These are phyloP conservation scores for Boechera stricta DNA, from an alignment of 345 rosid genomes.

Conservation along the genomic window DNA sequence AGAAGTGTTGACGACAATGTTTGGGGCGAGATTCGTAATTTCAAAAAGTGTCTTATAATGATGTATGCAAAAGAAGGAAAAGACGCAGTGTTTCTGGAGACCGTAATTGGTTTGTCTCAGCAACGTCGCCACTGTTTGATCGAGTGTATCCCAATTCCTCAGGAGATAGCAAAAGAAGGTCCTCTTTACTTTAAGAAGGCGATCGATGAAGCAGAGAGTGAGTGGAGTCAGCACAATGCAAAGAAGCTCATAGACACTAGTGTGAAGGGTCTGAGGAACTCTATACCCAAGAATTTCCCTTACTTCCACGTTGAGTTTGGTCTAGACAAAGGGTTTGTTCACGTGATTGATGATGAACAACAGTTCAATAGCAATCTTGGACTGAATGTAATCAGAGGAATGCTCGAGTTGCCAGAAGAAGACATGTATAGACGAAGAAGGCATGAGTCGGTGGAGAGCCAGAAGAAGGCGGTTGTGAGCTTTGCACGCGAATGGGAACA, in stretches of 20 bases:
- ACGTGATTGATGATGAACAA: conserved; percentile 91
- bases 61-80: conserved; percentile 89
- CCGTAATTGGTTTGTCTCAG: conserved; percentile 80
- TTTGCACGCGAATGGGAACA: conserved; percentile 76
- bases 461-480: conserved; percentile 64
- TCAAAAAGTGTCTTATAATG: conserved; percentile 91
- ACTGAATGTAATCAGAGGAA: conserved; percentile 86
- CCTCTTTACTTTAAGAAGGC: conserved; percentile 94
- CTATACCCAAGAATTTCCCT: conserved; percentile 90
- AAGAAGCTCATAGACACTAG: conserved; percentile 93
- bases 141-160: conserved; percentile 84
- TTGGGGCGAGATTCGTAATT: conserved; percentile 92
- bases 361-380: conserved; percentile 87
- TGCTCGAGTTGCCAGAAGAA: conserved; percentile 78
- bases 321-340: conserved; percentile 77
- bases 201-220: conserved; percentile 96
- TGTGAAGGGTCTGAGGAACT: conserved; percentile 77
- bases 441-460: conserved; percentile 66
- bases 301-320: conserved; percentile 97
- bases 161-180: conserved; percentile 72
- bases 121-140: conserved; percentile 88
- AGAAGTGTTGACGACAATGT: conserved; percentile 75
- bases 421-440: conserved; percentile 85
- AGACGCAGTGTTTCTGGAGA: conserved; percentile 82
- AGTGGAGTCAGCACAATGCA: conserved; percentile 98